Percentiles rank a stretch among this genome's conserved stretches.
Conservation (phyloP, 1,284 basidiomycete species). For the Wallemia hederae region DNA sequence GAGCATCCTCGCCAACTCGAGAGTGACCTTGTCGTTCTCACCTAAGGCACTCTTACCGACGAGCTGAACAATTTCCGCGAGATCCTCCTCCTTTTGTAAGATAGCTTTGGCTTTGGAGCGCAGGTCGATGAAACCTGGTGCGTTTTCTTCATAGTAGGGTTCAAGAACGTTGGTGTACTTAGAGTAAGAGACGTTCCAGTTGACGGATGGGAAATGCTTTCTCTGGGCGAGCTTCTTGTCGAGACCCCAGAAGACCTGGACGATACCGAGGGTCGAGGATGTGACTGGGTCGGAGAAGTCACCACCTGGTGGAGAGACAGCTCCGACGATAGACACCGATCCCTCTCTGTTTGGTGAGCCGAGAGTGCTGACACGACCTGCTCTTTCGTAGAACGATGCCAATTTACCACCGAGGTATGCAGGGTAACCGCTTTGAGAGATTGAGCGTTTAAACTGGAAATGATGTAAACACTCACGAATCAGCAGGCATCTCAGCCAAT, state of each 20-base stretch:
- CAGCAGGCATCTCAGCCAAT: conserved; percentile 97
- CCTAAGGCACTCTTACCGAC: conserved; percentile 95
- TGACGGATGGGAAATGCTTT: conserved; percentile 95
- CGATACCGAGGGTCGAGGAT: conserved; percentile 84
- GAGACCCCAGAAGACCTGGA: conserved; percentile 93
- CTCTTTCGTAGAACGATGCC: conserved; percentile 93
- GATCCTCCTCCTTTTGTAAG: conserved; percentile 89
- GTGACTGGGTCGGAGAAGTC: conserved; percentile 99
- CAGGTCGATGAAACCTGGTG: conserved; percentile 68
- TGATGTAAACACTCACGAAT: conserved; percentile 26
- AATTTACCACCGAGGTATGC: conserved; percentile 90
- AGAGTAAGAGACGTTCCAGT: conserved; percentile 96
- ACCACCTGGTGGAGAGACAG: conserved; percentile 92
- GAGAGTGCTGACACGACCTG: conserved; percentile 81
- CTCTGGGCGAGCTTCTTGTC: conserved; percentile 91
- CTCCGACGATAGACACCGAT: conserved; percentile 93
- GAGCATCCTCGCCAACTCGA: conserved; percentile 88
- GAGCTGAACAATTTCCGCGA: conserved; percentile 95
- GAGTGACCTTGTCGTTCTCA: conserved; percentile 91
- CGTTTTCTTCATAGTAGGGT: conserved; percentile 59
- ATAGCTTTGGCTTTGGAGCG: conserved; percentile 84
- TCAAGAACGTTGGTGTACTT: conserved; percentile 93
- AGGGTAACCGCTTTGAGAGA: conserved; percentile 37
- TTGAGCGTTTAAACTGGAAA: background rate
- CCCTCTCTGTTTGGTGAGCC: conserved; percentile 69